These are phyloP conservation scores for Castanopsis chinensis DNA, from an alignment of 306 rosid species.

Conservation along the genomic window DNA sequence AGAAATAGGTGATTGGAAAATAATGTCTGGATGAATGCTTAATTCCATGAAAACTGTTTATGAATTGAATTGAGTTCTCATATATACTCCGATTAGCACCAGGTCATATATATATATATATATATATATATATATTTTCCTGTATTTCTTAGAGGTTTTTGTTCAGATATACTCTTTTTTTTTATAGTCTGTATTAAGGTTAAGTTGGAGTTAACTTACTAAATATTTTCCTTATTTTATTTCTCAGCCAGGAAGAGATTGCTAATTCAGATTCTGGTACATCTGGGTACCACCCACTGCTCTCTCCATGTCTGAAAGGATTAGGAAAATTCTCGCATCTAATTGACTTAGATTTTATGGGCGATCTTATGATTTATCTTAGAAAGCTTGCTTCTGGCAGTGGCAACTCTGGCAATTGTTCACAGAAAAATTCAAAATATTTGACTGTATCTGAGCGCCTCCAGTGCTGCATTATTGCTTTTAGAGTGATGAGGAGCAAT, in stretches of 20 bases:
- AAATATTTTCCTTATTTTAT: slow-evolving; percentile 28
- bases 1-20: neutral
- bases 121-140: no score
- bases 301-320: slow-evolving; percentile 86
- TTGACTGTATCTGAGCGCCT: slow-evolving; percentile 88
- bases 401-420: slow-evolving; percentile 31
- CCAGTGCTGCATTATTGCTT: slow-evolving; percentile 90
- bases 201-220: slow-evolving; percentile 23
- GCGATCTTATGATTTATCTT: slow-evolving; percentile 77
- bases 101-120: no score
- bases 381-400: slow-evolving; percentile 69
- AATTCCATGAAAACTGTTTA: neutral
- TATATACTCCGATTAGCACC: neutral
- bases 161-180: neutral
- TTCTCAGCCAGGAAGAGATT: slow-evolving; percentile 60
- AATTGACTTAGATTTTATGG: slow-evolving; percentile 90
- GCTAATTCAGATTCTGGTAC: slow-evolving; percentile 29
- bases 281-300: slow-evolving; percentile 63
- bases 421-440: slow-evolving; percentile 42
- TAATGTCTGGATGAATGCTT: neutral
- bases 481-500: slow-evolving; percentile 90
- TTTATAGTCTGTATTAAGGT: neutral
- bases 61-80: neutral
- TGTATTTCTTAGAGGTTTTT: neutral
- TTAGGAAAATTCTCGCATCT: slow-evolving; percentile 86